These are phyloP conservation scores for Tilletiopsis washingtonensis DNA, from an alignment of 1,284 basidiomycete species.

Conservation along the genomic window DNA sequence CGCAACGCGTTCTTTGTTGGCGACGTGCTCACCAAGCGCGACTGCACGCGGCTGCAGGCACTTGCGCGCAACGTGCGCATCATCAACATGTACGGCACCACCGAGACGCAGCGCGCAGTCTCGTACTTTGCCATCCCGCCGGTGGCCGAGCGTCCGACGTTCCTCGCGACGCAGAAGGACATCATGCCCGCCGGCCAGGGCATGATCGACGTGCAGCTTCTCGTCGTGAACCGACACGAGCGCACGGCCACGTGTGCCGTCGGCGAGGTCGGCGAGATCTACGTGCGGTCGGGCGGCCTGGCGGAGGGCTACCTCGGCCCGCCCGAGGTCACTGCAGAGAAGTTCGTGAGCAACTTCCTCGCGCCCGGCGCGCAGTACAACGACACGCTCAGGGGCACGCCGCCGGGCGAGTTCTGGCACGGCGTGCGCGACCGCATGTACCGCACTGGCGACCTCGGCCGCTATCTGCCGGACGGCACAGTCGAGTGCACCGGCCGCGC, in stretches of 20 bases:
- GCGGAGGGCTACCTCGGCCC: constrained; percentile 88
- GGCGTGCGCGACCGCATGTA: constrained; percentile 98
- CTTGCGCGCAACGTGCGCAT: constrained; percentile 79
- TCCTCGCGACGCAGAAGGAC: constrained; percentile 90
- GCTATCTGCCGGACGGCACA: constrained; percentile 83
- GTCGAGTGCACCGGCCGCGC: constrained; percentile 97
- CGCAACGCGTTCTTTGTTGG: constrained; percentile 95
- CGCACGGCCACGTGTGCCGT: constrained; percentile 80
- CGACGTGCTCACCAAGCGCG: constrained; percentile 97
- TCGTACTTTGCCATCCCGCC: constrained; percentile 93
- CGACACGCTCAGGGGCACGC: constrained; percentile 36
- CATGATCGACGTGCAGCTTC: constrained; percentile 95
- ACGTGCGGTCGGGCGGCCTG: constrained; percentile 89
- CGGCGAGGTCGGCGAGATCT: constrained; percentile 97
- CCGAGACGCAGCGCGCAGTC: constrained; percentile 96
- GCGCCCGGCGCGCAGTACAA: constrained; percentile 25
- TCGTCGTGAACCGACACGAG: constrained; percentile 92
- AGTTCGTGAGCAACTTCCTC: constrained; percentile 46
- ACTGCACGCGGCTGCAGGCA: constrained; percentile 88
- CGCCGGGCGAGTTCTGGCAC: constrained; percentile 60
- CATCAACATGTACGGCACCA: constrained; percentile 99
- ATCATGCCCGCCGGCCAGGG: constrained; percentile 96
- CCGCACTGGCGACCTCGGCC: constrained; percentile 88
- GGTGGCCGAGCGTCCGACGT: constrained; percentile 74
- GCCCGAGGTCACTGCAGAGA: constrained; percentile 66